Conservation (phyloP, 2,329 filamentous ascomycete genomes). For the Aspergillus sp. region DNA sequence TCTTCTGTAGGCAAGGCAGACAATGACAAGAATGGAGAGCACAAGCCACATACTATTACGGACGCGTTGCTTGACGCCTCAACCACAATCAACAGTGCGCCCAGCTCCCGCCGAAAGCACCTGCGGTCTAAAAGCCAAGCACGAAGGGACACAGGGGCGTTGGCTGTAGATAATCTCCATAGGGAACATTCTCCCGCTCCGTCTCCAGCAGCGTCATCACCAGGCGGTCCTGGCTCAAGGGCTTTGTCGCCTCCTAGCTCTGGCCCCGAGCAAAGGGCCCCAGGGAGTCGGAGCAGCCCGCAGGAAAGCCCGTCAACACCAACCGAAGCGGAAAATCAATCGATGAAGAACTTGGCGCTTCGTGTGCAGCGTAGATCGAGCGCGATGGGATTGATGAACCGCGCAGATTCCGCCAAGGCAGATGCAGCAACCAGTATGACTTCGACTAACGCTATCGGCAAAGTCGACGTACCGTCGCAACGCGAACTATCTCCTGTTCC, state of each 20-base stretch:
- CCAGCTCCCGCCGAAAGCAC: slow-evolving; percentile 41
- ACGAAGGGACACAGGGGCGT: slow-evolving; percentile 23
- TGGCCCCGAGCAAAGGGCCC: slow-evolving; percentile 27
- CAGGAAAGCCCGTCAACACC: slow-evolving; percentile 24
- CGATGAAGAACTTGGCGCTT: slow-evolving; percentile 18
- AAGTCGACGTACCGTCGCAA: slow-evolving; percentile 48
- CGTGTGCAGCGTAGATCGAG: slow-evolving; percentile 40
- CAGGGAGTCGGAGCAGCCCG: slow-evolving; percentile 16
- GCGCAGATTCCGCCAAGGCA: slow-evolving; percentile 52
- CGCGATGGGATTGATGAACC: slow-evolving; percentile 53
- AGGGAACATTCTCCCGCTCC: slow-evolving; percentile 19
- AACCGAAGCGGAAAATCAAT: slow-evolving; percentile 23
- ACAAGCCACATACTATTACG: slow-evolving; percentile 65
- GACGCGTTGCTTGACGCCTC: slow-evolving; percentile 89
- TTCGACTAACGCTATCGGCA: slow-evolving; percentile 57
- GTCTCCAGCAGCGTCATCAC: slow-evolving; percentile 32
- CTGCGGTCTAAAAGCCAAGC: slow-evolving; percentile 34
- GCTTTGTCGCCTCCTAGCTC: slow-evolving; percentile 26
- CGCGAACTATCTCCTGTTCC: slow-evolving; percentile 14
- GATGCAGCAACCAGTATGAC: slow-evolving; percentile 57
- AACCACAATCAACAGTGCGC: slow-evolving; percentile 66
- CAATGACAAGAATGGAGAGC: slow-evolving; percentile 26
- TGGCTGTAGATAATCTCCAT: slow-evolving; percentile 14
- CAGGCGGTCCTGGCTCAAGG: slow-evolving; percentile 22
- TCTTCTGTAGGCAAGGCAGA: slow-evolving; percentile 17